Evolutionary conservation across 192 early-diverging fungal genomes (phyloP), one percentile per base, ranked within the genome.

Genomic region (Coemansia umbellata): DNA sequence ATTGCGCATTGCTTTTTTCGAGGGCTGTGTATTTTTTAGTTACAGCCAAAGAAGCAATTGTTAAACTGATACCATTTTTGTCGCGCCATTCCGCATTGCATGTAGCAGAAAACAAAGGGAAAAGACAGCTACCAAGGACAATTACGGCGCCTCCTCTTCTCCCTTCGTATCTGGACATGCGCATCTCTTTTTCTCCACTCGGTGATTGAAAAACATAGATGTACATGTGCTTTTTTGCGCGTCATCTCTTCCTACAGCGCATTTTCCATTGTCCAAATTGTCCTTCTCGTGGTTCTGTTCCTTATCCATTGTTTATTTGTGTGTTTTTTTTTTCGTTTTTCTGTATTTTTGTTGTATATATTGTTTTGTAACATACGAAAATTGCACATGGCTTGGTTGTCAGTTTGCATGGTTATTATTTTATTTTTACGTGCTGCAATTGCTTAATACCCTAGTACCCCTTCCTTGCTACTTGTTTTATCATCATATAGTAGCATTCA

Each of bases 141-240:
- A 45, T 26, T 19, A 23, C n/a, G 23, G 19, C 13, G 43, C 3
- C 3, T 13, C 10, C 28, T 15, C 17, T 45, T 22, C 17, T 45
- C 24, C 21, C 6, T 21, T 42, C 24, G 41, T 19, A 23, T 21
- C 24, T 5, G 24, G 17, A 23, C 41, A 42, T 42, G 41, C 10
- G 41, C 10, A 21, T 42, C 22, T 42, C n/a, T n/a, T n/a, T n/a
- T n/a, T n/a, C 41, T 42, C 41, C 41, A 42, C 54, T 56, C 54
- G 45, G 45, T 49, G 55, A 48, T 58, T 58, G 44, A 37, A 30
- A 58, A 58, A 39, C 45, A 58, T 31, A 44, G 44, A 44, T 58
- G 55, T 40, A 28, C 32, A 39, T 40, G 43, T 39, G 37, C 19
- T 39, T 37, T 37, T 17, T 47, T 23, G 31, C 37, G 26, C 23